Conservation (phyloP, 1,284 basidiomycete species). For the Heterobasidion occidentale region DNA sequence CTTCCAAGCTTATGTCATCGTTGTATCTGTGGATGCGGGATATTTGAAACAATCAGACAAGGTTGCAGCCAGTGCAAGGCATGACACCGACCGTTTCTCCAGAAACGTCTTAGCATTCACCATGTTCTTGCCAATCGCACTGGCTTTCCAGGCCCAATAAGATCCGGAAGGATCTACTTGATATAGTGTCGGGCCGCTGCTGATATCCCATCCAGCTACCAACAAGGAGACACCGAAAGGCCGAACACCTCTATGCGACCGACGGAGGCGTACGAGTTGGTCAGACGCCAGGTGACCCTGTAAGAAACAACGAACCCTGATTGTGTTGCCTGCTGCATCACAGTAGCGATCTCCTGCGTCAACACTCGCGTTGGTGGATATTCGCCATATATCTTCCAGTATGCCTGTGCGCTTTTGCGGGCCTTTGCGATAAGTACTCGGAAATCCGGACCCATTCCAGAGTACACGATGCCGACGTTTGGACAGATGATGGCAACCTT, state of each 20-base stretch:
- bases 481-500: constrained; percentile 96
- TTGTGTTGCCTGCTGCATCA: constrained; percentile 99
- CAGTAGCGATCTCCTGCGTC: constrained; percentile 94
- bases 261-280: background rate
- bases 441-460: constrained; percentile 99
- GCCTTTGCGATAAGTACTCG: constrained; percentile 90
- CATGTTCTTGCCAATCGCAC: constrained; percentile 99
- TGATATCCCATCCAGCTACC: constrained; percentile 93
- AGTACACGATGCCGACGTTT: constrained; percentile 99
- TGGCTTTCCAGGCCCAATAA: constrained; percentile 99
- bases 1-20: constrained; percentile 97
- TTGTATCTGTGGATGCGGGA: constrained; percentile 69
- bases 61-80: constrained; percentile 10
- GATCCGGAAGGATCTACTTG: constrained; percentile 99
- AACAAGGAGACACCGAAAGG: constrained; percentile 97
- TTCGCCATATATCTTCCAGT: constrained; percentile 99
- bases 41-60: constrained; percentile 14
- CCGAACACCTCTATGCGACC: constrained; percentile 78
- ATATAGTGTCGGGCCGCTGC: constrained; percentile 89
- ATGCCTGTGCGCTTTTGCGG: constrained; percentile 95
- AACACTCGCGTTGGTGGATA: constrained; percentile 97
- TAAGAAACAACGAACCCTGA: constrained; percentile 65
- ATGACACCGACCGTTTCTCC: constrained; percentile 78
- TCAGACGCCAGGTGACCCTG: background rate
- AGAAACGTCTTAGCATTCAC: constrained; percentile 98